Conservation (phyloP, 495 filamentous ascomycete species). For the Tuber aestivum region DNA sequence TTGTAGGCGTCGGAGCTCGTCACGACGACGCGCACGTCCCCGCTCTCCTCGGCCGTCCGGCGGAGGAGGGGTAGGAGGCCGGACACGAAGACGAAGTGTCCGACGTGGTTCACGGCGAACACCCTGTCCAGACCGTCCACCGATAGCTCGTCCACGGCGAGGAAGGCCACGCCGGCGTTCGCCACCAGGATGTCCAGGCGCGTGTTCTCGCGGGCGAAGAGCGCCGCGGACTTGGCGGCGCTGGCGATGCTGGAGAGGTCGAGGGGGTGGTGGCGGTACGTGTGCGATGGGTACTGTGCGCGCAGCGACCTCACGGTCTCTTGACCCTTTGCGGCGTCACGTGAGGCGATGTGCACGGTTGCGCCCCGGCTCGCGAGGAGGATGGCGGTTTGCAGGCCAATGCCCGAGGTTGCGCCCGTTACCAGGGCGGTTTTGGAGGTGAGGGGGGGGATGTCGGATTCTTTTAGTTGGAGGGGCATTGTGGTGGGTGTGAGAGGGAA, state of each 20-base stretch:
- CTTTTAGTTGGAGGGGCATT: neutral
- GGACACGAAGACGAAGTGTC: constrained; percentile 28
- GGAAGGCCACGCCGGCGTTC: constrained; percentile 26
- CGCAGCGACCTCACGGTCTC: constrained; percentile 17
- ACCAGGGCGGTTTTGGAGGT: constrained; percentile 35
- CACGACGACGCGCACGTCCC: constrained; percentile 25
- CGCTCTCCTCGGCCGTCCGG: constrained; percentile 12
- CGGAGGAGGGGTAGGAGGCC: constrained; percentile 22
- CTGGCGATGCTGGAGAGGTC: constrained; percentile 15
- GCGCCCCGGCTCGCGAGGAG: constrained; percentile 36
- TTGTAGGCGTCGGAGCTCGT: constrained; percentile 25
- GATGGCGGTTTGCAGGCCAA: constrained; percentile 33
- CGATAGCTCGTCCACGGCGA: constrained; percentile 20
- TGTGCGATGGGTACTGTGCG: constrained; percentile 21
- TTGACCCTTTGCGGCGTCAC: constrained; percentile 16
- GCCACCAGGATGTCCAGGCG: constrained; percentile 31
- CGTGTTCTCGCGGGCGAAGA: constrained; percentile 15
- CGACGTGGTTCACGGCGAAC: constrained; percentile 31
- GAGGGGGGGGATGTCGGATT: constrained; percentile 28
- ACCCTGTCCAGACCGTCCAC: constrained; percentile 26
- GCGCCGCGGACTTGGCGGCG: constrained; percentile 13
- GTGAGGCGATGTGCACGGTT: constrained; percentile 37
- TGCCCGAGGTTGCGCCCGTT: constrained; percentile 33
- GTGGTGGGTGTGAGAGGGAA: neutral
- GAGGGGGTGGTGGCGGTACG: constrained; percentile 26